phyloP scores from a whole-genome alignment of 441 rosid genomes.

The Melastoma candidum region DNA sequence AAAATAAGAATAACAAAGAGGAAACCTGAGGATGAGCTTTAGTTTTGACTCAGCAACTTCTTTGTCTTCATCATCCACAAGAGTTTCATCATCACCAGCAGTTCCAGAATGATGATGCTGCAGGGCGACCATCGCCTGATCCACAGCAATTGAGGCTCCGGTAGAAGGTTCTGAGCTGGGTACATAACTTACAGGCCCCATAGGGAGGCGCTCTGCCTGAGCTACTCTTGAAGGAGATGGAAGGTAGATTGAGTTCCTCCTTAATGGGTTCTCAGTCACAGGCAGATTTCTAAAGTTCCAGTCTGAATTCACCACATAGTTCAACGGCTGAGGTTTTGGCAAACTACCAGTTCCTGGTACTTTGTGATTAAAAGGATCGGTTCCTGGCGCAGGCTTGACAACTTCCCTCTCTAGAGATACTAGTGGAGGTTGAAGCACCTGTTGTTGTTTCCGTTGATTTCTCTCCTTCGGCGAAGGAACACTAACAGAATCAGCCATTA shows the following conservation, averaged over 20 bases:
- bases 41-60: slow-evolving; percentile 71
- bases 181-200: too few species aligned
- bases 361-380: slow-evolving; percentile 25
- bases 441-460: slow-evolving; percentile 15
- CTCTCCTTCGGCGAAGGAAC: slow-evolving; percentile 29
- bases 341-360: slow-evolving; percentile 28
- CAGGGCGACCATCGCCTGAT: neutral
- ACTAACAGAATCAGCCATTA: slow-evolving; percentile 34
- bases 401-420: slow-evolving; percentile 25
- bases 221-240: too few species aligned
- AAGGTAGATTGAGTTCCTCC: too few species aligned
- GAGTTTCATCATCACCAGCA: slow-evolving; percentile 14
- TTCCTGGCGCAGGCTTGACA: slow-evolving; percentile 19
- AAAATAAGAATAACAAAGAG: slow-evolving; percentile 3
- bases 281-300: slow-evolving; percentile 20
- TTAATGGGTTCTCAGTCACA: neutral
- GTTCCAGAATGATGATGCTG: neutral
- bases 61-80: slow-evolving; percentile 31
- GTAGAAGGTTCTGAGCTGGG: too few species aligned
- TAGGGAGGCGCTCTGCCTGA: too few species aligned
- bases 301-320: slow-evolving; percentile 13
- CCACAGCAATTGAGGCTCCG: slow-evolving; percentile 8
- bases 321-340: slow-evolving; percentile 24
- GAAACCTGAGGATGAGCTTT: slow-evolving; percentile 76
- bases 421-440: slow-evolving; percentile 23